Percentiles rank a stretch among this genome's conserved stretches.
phyloP scores from a whole-genome alignment of 495 filamentous ascomycete species.

The Penicillium argentinense region DNA sequence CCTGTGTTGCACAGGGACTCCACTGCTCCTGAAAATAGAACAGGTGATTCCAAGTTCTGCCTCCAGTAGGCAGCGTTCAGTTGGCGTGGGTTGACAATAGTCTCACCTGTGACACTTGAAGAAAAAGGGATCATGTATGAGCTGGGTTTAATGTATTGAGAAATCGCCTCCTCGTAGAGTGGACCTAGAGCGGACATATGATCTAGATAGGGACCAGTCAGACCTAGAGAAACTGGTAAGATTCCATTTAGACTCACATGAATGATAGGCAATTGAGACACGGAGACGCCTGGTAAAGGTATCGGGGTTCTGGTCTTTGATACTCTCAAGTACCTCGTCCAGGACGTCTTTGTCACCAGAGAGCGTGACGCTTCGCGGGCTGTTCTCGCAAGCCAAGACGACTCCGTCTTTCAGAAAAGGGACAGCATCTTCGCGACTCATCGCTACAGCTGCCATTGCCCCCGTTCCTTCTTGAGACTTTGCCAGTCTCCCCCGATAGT shows the following conservation, averaged over 20 bases:
- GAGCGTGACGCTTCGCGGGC: slow-evolving; percentile 38
- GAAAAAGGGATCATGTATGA: neutral
- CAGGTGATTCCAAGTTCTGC: slow-evolving; percentile 21
- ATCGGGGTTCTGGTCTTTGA: slow-evolving; percentile 25
- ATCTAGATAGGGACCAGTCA: neutral
- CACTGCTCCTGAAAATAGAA: slow-evolving; percentile 25
- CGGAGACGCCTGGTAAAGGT: slow-evolving; percentile 26
- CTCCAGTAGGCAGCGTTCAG: slow-evolving; percentile 41
- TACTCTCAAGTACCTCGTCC: slow-evolving; percentile 26
- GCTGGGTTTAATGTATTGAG: neutral
- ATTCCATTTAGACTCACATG: too few species aligned
- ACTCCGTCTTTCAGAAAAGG: slow-evolving; percentile 9
- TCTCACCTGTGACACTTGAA: slow-evolving; percentile 1
- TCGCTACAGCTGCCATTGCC: slow-evolving; percentile 46
- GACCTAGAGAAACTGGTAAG: too few species aligned
- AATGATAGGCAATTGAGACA: slow-evolving; percentile 50
- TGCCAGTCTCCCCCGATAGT: slow-evolving; percentile 30
- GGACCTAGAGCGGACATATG: neutral
- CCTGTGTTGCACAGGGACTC: slow-evolving; percentile 1
- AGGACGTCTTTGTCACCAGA: slow-evolving; percentile 47
- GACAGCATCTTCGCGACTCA: slow-evolving; percentile 17
- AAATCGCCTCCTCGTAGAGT: neutral
- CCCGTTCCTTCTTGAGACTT: neutral
- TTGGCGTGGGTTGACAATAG: neutral
- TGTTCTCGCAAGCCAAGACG: slow-evolving; percentile 47